Conservation (phyloP, 495 filamentous ascomycete species). For the Tuber aestivum region DNA sequence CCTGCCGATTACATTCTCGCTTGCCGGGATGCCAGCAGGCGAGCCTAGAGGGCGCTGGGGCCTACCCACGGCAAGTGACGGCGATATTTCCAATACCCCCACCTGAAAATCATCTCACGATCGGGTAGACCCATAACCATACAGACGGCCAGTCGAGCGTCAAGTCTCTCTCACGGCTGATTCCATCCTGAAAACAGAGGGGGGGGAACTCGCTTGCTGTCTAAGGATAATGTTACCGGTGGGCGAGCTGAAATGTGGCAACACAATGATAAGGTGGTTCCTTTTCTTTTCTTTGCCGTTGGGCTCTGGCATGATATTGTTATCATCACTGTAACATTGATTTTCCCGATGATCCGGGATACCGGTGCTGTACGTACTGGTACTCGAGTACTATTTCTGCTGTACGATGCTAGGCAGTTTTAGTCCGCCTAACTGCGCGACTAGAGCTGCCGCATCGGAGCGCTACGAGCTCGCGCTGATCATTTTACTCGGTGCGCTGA, state of each 20-base stretch:
- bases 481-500: constrained; percentile 6
- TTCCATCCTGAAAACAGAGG: neutral
- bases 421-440: neutral
- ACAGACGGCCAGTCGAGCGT: neutral
- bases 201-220: neutral
- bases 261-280: neutral
- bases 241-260: neutral
- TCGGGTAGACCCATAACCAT: neutral
- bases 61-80: neutral
- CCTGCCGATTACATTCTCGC: neutral
- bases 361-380: too few relatives aligned
- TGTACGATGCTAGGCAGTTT: neutral
- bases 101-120: neutral
- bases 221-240: neutral
- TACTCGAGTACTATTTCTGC: neutral
- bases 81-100: neutral
- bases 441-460: neutral
- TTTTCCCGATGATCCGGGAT: neutral
- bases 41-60: neutral
- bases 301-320: neutral
- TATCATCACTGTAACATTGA: too few relatives aligned
- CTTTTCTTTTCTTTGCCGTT: neutral
- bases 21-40: neutral
- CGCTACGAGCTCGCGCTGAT: neutral
- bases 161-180: neutral